Base-by-base conservation (phyloP, 2,329 filamentous ascomycete genomes). In the Colletotrichum theobromicola region DNA sequence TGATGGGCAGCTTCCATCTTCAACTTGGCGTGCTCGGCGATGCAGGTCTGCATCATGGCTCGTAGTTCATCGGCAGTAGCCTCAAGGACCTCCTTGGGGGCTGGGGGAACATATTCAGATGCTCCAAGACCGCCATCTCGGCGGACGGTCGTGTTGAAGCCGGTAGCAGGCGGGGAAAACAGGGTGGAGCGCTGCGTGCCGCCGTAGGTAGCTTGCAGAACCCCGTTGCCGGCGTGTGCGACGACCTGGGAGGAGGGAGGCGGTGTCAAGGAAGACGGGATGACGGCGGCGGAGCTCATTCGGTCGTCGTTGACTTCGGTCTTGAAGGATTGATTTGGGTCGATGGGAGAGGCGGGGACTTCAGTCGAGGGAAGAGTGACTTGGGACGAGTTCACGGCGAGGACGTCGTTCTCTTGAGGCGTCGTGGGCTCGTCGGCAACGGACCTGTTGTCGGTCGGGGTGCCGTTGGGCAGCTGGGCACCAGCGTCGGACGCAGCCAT, bases 1-100 rank as follows among this genome's bases (percentile, higher is more conserved):
- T 97, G 94, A 82, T 98, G 96, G 35, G 96, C 94, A 18, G 94
- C 93, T 74, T 96, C 94, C 87, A 95, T 96, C 80, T 97, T 94
- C 63, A 93, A 84, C 78, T 87, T 89, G 60, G 88, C 86, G 75
- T 92, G 89, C 77, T 93, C 89, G 26, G 86, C 87, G 55, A 92
- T 83, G 76, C 87, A 88, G 4, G 84, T 83, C 74, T 90, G 86
- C 63, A 93, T 81, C 88, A 92, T 90, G 69, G 82, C 83, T 16
- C 89, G 88, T 35, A 93, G 86, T 78, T 92, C 88, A 10, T 91
- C 90, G 4, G 86, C 78, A 2, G 89, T 85, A 1, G 90, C 90
- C 60, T 88, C 86, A 28, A 86, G 83, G 26, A 93, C 84, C 79
- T 90, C 87, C 5, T 88, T 82, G 1, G 85, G 80, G 2, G 86